Evolutionary conservation across 306 rosid species (phyloP).

Genomic region (Rosa persica): DNA sequence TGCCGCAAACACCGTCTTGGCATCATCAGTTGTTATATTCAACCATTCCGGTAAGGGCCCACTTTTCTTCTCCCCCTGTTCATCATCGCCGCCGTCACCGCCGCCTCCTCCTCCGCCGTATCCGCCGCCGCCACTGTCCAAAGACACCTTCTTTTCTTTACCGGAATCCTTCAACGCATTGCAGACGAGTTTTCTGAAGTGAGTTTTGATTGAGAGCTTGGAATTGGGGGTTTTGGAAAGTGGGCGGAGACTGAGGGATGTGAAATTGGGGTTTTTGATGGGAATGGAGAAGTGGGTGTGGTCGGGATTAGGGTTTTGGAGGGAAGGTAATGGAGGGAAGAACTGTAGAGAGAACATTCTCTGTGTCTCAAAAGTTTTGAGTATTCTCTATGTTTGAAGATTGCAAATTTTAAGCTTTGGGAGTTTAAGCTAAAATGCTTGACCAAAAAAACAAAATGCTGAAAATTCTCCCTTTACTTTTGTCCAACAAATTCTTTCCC

Average conservation of each 20-base stretch:
- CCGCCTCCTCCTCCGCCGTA: slow-evolving; percentile 49
- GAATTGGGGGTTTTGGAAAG: slow-evolving; percentile 18
- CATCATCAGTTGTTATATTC: slow-evolving; percentile 76
- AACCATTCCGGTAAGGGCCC: slow-evolving; percentile 66
- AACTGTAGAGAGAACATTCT: slow-evolving; percentile 58
- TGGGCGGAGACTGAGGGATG: slow-evolving; percentile 27
- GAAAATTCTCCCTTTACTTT: background rate
- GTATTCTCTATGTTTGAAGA: background rate
- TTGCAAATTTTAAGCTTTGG: background rate
- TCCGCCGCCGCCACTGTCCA: slow-evolving; percentile 38
- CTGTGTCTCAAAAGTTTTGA: slow-evolving; percentile 5
- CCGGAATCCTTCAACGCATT: slow-evolving; percentile 45
- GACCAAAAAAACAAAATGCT: too few species aligned
- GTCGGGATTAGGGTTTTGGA: slow-evolving; percentile 37
- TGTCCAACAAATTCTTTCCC: too few species aligned
- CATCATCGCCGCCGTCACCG: slow-evolving; percentile 36
- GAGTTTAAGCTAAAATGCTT: too few species aligned
- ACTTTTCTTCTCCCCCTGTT: slow-evolving; percentile 47
- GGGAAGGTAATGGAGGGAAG: slow-evolving; percentile 43
- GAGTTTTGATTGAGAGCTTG: slow-evolving; percentile 31
- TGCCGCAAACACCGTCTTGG: slow-evolving; percentile 80
- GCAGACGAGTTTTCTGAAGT: slow-evolving; percentile 36
- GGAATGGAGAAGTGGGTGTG: slow-evolving; percentile 39
- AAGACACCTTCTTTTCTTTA: slow-evolving; percentile 44
- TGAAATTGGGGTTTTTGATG: slow-evolving; percentile 21